phyloP scores from a whole-genome alignment of 306 rosid genomes.

The Cicer arietinum region DNA sequence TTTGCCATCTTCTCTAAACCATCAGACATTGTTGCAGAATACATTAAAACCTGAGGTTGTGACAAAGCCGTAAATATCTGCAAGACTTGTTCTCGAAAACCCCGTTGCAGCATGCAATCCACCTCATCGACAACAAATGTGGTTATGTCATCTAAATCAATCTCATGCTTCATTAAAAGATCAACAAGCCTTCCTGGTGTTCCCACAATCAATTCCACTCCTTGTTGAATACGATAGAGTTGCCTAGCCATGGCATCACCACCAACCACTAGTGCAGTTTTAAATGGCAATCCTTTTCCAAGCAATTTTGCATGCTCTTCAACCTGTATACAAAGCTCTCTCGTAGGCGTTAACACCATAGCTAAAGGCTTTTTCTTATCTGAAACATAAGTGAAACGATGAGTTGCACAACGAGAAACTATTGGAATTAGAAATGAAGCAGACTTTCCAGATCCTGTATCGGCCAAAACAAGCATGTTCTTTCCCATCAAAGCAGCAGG shows the following conservation, averaged over 20 bases:
- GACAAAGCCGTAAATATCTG: slow-evolving; percentile 72
- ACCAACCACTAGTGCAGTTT: slow-evolving; percentile 92
- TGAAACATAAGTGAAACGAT: slow-evolving; percentile 45
- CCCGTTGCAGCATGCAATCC: slow-evolving; percentile 83
- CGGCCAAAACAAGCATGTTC: slow-evolving; percentile 78
- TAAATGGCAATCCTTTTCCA: slow-evolving; percentile 79
- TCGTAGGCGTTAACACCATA: slow-evolving; percentile 77
- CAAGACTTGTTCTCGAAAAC: slow-evolving; percentile 83
- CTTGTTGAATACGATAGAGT: slow-evolving; percentile 76
- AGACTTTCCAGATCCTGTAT: slow-evolving; percentile 86
- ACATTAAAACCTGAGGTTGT: slow-evolving; percentile 81
- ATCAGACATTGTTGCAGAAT: slow-evolving; percentile 78
- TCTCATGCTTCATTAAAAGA: slow-evolving; percentile 70
- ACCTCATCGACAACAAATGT: slow-evolving; percentile 86
- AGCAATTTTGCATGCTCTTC: slow-evolving; percentile 83
- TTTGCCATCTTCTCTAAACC: slow-evolving; percentile 71
- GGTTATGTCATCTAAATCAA: slow-evolving; percentile 63
- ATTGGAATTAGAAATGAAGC: slow-evolving; percentile 79
- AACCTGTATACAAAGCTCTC: slow-evolving; percentile 83
- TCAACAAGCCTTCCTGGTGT: slow-evolving; percentile 88
- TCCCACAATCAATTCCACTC: slow-evolving; percentile 82
- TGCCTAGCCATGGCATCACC: slow-evolving; percentile 89
- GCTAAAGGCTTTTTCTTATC: slow-evolving; percentile 66
- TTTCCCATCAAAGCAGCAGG: slow-evolving; percentile 75
- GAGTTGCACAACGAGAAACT: slow-evolving; percentile 57